Evolutionary conservation across 2,329 filamentous ascomycete genomes (phyloP), one percentile per base, ranked within the genome.

Genomic region (Xylariaceae sp.): DNA sequence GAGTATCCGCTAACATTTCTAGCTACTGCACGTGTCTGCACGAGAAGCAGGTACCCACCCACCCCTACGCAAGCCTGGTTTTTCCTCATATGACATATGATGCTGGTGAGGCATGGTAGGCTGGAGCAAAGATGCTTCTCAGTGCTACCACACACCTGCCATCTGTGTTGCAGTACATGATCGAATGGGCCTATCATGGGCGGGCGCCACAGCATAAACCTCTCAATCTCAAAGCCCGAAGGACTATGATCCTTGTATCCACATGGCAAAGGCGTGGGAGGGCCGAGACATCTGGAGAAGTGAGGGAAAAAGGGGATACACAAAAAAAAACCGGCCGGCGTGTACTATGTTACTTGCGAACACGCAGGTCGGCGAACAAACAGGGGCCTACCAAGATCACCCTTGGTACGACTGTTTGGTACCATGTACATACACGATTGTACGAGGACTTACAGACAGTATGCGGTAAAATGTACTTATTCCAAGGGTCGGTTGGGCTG

Each of bases 231-330:
- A 6, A 37, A 40, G 48, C 21, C 28, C 26, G 33, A 33, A 49
- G 58, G 58, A 60, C 52, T 26, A 6, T 2, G 2, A 57, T 60
- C 58, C 57, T 40, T 60, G 49, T 28, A 26, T 44, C 55, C 58
- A 60, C 58, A 60, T 60, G 58, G 58, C 58, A 49, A 39, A 53
- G 53, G 29, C 49, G 45, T 57, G 48, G 57, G 51, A 51, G 37
- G 33, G 34, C 40, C 52, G 40, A 45, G 41, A 55, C 36, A 56
- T 37, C n/a, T 26, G 33, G 31, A 52, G 40, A 49, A 44, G 45
- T 43, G 45, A 49, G 45, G 39, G 21, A 19, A 43, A 33, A 48
- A 34, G 31, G 31, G 49, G 46, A 28, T 6, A 34, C 36, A n/a
- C 17, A 16, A 54, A 43, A 47, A 43, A 29, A 46, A 43, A 33